phyloP scores from a whole-genome alignment of 2,329 filamentous ascomycete species.

The Aspergillus pseudonomiae region DNA sequence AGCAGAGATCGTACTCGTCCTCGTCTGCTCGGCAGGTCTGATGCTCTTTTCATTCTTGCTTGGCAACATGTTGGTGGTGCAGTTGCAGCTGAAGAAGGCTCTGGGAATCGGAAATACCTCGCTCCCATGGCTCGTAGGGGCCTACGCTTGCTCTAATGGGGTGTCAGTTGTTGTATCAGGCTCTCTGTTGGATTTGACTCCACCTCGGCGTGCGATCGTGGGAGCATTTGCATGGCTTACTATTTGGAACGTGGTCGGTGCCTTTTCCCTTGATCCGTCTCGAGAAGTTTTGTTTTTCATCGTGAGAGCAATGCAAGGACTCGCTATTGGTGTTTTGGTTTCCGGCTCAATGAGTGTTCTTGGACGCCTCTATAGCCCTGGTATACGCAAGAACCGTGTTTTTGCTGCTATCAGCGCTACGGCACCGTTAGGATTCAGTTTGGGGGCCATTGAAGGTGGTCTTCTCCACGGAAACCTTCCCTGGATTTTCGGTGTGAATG shows the following conservation, averaged over 20 bases:
- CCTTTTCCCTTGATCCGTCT: slow-evolving; percentile 40
- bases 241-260: slow-evolving; percentile 44
- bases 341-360: slow-evolving; percentile 55
- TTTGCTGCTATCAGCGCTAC: slow-evolving; percentile 54
- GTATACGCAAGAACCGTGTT: slow-evolving; percentile 51
- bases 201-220: slow-evolving; percentile 47
- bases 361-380: slow-evolving; percentile 50
- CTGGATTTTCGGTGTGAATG: slow-evolving; percentile 51
- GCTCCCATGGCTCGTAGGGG: slow-evolving; percentile 48
- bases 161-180: slow-evolving; percentile 47
- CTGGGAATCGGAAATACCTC: slow-evolving; percentile 45
- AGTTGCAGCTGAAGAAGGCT: slow-evolving; percentile 40
- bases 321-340: slow-evolving; percentile 53
- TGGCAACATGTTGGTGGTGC: slow-evolving; percentile 46
- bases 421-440: slow-evolving; percentile 49
- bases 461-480: slow-evolving; percentile 41
- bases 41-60: slow-evolving; percentile 48
- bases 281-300: slow-evolving; percentile 41
- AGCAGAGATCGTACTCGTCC: slow-evolving; percentile 45
- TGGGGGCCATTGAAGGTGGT: slow-evolving; percentile 50
- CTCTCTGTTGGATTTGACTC: slow-evolving; percentile 42
- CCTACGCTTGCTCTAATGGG: slow-evolving; percentile 46
- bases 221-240: slow-evolving; percentile 48
- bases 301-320: slow-evolving; percentile 48
- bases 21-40: slow-evolving; percentile 47